phyloP scores from a whole-genome alignment of 495 filamentous ascomycete species.

The Hypoxylon intermedium region DNA sequence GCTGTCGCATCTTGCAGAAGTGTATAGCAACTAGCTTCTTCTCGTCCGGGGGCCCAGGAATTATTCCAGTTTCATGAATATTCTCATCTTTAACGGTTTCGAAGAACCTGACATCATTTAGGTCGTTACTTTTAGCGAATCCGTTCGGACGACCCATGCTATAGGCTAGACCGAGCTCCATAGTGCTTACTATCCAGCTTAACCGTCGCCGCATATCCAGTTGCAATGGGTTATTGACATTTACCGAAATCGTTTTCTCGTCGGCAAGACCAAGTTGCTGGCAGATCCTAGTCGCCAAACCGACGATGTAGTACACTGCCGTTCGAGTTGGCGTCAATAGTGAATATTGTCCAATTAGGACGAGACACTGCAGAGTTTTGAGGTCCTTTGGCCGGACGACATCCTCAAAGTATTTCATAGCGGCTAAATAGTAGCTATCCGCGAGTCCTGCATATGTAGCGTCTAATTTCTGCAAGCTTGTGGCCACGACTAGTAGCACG shows the following conservation, averaged over 20 bases:
- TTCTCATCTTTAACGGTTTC: conserved; percentile 76
- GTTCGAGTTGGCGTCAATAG: conserved; percentile 88
- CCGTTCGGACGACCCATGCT: conserved; percentile 83
- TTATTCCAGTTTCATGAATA: conserved; percentile 80
- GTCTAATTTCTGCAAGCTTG: conserved; percentile 88
- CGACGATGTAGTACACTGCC: conserved; percentile 88
- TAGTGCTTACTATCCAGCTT: conserved; percentile 82
- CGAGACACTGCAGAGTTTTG: conserved; percentile 86
- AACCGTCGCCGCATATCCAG: conserved; percentile 87
- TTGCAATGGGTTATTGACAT: conserved; percentile 63
- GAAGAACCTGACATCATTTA: conserved; percentile 84
- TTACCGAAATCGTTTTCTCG: conserved; percentile 77
- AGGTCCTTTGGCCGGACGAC: conserved; percentile 82
- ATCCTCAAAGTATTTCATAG: conserved; percentile 78
- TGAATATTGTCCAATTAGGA: conserved; percentile 89
- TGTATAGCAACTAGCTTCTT: conserved; percentile 89
- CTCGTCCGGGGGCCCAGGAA: conserved; percentile 68
- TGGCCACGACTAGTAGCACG: conserved; percentile 86
- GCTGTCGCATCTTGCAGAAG: conserved; percentile 87
- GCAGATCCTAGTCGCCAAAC: conserved; percentile 80
- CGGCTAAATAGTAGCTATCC: conserved; percentile 89
- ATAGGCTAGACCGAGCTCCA: conserved; percentile 88
- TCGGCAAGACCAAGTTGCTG: conserved; percentile 85
- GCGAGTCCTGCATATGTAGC: conserved; percentile 79
- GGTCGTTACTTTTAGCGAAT: conserved; percentile 77